A percentile compares a stretch with the other conserved stretches of the same genome.
Evolutionary conservation across 345 rosid genomes (phyloP).

Genomic region (Erodium maritimum): DNA sequence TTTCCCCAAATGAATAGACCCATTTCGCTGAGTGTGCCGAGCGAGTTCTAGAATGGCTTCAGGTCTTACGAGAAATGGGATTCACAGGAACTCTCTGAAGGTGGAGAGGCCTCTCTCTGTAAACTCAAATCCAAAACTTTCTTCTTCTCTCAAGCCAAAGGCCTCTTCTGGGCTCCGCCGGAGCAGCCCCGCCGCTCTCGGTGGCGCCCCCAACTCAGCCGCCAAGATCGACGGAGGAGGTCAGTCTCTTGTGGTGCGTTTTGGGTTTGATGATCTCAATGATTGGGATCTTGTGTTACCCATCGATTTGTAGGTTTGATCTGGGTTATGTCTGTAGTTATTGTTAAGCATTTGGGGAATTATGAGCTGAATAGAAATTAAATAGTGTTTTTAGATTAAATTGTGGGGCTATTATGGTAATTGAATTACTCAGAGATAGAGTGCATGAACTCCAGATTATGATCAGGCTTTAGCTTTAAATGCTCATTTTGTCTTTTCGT

Average conservation of each 20-base stretch:
- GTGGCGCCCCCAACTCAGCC: constrained; percentile 5
- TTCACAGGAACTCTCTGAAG: constrained; percentile 29
- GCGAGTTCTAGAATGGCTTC: constrained; percentile 8
- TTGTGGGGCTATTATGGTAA: not conserved
- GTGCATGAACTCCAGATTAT: not conserved
- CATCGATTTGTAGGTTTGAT: not conserved
- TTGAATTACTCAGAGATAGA: not conserved
- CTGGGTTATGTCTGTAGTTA: not conserved
- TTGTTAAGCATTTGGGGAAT: too few relatives aligned
- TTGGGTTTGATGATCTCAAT: too few relatives aligned
- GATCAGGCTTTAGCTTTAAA: not conserved
- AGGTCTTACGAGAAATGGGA: constrained; percentile 36
- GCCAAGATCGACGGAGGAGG: not conserved
- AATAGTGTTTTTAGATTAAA: not conserved
- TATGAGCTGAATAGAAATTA: too few relatives aligned
- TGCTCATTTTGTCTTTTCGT: not conserved
- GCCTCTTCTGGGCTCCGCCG: constrained; percentile 52
- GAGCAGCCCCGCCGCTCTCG: constrained; percentile 38
- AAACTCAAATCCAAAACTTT: constrained; percentile 29
- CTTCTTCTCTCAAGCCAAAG: constrained; percentile 76
- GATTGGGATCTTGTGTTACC: too few relatives aligned
- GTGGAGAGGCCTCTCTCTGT: constrained; percentile 19
- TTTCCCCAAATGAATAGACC: too few relatives aligned
- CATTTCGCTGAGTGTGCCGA: too few relatives aligned
- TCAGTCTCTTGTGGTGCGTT: not conserved